Conservation (phyloP, 2,329 filamentous ascomycete species). For the Fusarium circinatum region DNA sequence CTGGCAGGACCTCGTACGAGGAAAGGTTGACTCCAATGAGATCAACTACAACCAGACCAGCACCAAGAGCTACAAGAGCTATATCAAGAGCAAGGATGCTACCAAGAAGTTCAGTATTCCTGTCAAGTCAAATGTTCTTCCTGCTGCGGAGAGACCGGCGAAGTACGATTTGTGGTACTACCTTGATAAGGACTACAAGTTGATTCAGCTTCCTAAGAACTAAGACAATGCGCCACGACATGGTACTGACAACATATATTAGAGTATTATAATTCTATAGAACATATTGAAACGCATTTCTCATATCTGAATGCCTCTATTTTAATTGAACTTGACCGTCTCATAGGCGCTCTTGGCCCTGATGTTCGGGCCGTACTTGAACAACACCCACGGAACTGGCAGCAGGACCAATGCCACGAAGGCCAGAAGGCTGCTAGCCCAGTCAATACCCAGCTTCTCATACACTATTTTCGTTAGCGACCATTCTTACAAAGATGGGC, state of each 20-base stretch:
- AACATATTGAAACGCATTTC: neutral
- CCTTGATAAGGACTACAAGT: constrained; percentile 47
- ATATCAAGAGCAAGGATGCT: constrained; percentile 46
- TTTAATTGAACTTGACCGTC: constrained; percentile 3
- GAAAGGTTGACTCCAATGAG: constrained; percentile 49
- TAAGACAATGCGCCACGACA: constrained; percentile 33
- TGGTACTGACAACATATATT: neutral
- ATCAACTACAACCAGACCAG: constrained; percentile 56
- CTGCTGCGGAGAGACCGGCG: constrained; percentile 45
- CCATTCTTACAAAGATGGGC: rapidly evolving
- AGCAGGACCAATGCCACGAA: constrained; percentile 60
- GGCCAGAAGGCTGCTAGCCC: constrained; percentile 59
- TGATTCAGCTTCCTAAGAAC: constrained; percentile 42
- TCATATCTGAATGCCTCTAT: neutral
- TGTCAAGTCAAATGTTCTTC: constrained; percentile 42
- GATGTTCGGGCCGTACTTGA: constrained; percentile 55
- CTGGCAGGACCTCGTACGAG: constrained; percentile 54
- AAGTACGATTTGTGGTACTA: constrained; percentile 53
- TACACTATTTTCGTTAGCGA: constrained; percentile 50
- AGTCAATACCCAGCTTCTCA: constrained; percentile 54
- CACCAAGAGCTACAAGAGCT: constrained; percentile 46
- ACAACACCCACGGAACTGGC: constrained; percentile 64
- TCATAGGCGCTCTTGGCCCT: constrained; percentile 34
- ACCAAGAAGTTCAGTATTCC: constrained; percentile 48
- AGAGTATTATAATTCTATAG: neutral